These are phyloP conservation scores for Oryza glumipatula DNA, from an alignment of 176 grass and related monocot species.

Conservation along the genomic window DNA sequence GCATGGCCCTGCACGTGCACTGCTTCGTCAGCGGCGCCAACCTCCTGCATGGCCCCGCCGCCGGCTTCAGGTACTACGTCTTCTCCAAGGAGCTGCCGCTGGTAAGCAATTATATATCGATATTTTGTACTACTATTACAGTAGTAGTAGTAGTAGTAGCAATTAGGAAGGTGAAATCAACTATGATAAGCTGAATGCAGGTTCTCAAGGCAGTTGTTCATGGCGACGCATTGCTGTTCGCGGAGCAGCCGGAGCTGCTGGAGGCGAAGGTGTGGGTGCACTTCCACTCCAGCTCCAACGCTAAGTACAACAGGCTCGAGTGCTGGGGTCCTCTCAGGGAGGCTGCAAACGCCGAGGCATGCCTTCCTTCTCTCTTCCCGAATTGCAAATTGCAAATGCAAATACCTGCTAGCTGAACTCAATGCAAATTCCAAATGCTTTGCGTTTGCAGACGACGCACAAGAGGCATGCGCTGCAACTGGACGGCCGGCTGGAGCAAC, in stretches of 20 bases:
- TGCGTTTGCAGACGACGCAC: neutral
- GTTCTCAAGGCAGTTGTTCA: conserved; percentile 83
- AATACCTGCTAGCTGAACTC: too few species aligned
- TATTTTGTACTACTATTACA: too few species aligned
- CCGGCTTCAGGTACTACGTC: conserved; percentile 84
- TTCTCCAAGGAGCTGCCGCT: conserved; percentile 95
- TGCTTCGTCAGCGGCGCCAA: conserved; percentile 91
- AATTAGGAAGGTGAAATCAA: too few species aligned
- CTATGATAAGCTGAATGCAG: conserved; percentile 22
- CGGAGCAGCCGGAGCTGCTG: conserved; percentile 72
- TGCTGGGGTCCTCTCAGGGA: conserved; percentile 84
- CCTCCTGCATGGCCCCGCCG: conserved; percentile 75
- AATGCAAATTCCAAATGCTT: too few species aligned
- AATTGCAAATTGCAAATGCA: too few species aligned
- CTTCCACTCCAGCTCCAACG: conserved; percentile 71
- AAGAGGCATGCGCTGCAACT: conserved; percentile 50
- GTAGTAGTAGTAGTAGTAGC: too few species aligned
- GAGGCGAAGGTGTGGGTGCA: conserved; percentile 86
- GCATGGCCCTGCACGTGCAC: conserved; percentile 87
- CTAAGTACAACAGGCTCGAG: conserved; percentile 82
- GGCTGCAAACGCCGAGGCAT: conserved; percentile 58
- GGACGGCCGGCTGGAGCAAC: conserved; percentile 42
- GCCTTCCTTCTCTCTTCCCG: neutral
- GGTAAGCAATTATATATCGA: conserved; percentile 32
- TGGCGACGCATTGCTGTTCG: conserved; percentile 75